Evolutionary conservation across 257 asterid species (phyloP).

Genomic region (Jacaranda copaia): DNA sequence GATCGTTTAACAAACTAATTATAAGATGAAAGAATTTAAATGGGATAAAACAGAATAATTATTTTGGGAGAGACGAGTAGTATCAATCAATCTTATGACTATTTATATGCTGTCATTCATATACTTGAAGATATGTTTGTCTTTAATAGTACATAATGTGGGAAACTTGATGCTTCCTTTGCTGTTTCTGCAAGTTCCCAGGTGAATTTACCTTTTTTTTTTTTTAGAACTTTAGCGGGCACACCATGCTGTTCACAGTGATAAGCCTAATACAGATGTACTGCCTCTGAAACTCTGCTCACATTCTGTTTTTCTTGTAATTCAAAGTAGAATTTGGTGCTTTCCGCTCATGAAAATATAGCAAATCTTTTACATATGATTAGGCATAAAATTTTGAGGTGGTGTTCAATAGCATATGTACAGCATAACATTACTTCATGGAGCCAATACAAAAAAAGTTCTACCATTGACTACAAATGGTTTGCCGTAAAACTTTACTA

Average conservation of each 20-base stretch:
- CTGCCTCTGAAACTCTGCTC: slow-evolving; percentile 47
- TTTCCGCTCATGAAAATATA: no score
- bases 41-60: no score
- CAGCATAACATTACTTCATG: not conserved
- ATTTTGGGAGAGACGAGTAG: no score
- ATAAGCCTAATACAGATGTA: slow-evolving; percentile 50
- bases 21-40: no score
- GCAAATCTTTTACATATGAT: no score
- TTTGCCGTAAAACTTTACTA: not conserved
- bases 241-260: slow-evolving; percentile 57
- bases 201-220: slow-evolving; percentile 56
- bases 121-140: slow-evolving; percentile 38
- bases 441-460: not conserved
- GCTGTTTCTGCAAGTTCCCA: slow-evolving; percentile 64
- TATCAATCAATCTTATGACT: slow-evolving; percentile 18
- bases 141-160: no score
- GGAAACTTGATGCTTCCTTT: slow-evolving; percentile 52
- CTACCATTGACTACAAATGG: not conserved
- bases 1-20: no score
- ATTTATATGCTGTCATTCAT: slow-evolving; percentile 45
- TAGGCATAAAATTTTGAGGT: no score
- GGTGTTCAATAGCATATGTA: not conserved
- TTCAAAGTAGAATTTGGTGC: slow-evolving; percentile 54
- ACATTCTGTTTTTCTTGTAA: slow-evolving; percentile 44
- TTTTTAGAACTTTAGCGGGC: slow-evolving; percentile 58